These are phyloP conservation scores for Albifimbria verrucaria DNA, from an alignment of 2,329 filamentous ascomycete genomes.

Conservation along the genomic window DNA sequence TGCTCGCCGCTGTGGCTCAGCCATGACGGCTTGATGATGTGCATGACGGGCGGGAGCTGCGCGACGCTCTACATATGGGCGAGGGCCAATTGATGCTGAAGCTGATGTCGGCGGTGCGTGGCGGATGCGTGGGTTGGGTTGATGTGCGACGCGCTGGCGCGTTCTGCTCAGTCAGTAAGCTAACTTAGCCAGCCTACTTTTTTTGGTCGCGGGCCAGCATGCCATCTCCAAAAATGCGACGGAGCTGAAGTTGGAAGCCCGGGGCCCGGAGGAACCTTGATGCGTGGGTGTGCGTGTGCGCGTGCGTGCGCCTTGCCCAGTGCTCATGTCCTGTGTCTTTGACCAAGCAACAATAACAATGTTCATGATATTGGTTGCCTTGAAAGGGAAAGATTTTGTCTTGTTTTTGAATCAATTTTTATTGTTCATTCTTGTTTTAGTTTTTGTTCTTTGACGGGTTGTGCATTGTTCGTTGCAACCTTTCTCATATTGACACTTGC, in stretches of 20 bases:
- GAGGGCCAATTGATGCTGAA: slow-evolving; percentile 4
- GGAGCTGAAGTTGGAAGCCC: background rate
- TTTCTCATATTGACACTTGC: too few relatives aligned
- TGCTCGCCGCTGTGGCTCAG: slow-evolving; percentile 95
- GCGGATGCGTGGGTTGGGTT: background rate
- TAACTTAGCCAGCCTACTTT: background rate
- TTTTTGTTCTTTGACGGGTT: too few relatives aligned
- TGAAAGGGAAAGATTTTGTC: too few relatives aligned
- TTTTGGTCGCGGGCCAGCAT: background rate
- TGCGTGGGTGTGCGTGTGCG: too few relatives aligned
- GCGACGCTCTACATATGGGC: slow-evolving; percentile 14
- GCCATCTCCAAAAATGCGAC: background rate
- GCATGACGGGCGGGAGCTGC: slow-evolving; percentile 49
- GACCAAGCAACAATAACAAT: too few relatives aligned
- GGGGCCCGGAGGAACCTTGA: background rate
- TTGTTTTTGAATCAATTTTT: too few relatives aligned
- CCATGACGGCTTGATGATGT: slow-evolving; percentile 93
- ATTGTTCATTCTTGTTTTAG: too few relatives aligned
- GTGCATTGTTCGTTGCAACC: too few relatives aligned
- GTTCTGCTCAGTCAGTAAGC: too few relatives aligned
- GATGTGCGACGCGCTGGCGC: slow-evolving; percentile 1
- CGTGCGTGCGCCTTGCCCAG: too few relatives aligned
- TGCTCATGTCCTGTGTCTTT: too few relatives aligned
- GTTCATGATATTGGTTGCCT: too few relatives aligned
- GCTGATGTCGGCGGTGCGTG: background rate